Conservation (phyloP, 805 yeast species). For the Myxozyma vanderwaltii region DNA sequence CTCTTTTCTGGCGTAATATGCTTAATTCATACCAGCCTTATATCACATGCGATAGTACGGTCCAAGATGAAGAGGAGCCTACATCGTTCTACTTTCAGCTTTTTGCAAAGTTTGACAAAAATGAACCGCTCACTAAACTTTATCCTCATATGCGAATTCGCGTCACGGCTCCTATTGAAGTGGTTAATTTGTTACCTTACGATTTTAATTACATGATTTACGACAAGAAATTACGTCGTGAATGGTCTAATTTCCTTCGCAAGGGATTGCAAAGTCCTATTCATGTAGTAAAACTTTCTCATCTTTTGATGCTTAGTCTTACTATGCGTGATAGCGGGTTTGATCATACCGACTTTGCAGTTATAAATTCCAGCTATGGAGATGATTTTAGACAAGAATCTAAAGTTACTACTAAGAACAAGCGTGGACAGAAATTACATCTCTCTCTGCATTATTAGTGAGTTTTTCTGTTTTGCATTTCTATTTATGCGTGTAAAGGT, state of each 20-base stretch:
- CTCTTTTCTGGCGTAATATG: conserved; percentile 66
- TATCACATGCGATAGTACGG: conserved; percentile 56
- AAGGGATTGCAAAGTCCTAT: conserved; percentile 71
- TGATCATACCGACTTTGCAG: conserved; percentile 68
- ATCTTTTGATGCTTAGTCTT: conserved; percentile 70
- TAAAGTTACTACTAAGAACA: conserved; percentile 53
- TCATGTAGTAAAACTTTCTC: conserved; percentile 76
- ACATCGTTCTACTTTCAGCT: conserved; percentile 69
- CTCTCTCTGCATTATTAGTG: conserved; percentile 65
- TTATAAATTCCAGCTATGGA: conserved; percentile 58
- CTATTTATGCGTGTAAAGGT: not conserved
- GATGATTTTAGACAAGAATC: conserved; percentile 59
- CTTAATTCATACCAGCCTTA: conserved; percentile 51
- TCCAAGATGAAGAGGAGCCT: conserved; percentile 39
- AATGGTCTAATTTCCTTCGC: conserved; percentile 62
- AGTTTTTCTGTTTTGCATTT: conserved; percentile 7
- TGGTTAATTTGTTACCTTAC: conserved; percentile 82
- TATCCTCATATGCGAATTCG: conserved; percentile 84
- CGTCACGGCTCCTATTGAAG: conserved; percentile 80
- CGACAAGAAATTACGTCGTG: conserved; percentile 69
- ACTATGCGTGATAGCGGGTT: conserved; percentile 57
- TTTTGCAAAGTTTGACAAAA: conserved; percentile 60
- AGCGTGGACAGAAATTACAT: conserved; percentile 67
- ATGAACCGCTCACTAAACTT: conserved; percentile 70
- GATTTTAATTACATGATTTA: conserved; percentile 74